These are phyloP conservation scores for Heritiera littoralis DNA, from an alignment of 345 rosid genomes.

Conservation along the genomic window DNA sequence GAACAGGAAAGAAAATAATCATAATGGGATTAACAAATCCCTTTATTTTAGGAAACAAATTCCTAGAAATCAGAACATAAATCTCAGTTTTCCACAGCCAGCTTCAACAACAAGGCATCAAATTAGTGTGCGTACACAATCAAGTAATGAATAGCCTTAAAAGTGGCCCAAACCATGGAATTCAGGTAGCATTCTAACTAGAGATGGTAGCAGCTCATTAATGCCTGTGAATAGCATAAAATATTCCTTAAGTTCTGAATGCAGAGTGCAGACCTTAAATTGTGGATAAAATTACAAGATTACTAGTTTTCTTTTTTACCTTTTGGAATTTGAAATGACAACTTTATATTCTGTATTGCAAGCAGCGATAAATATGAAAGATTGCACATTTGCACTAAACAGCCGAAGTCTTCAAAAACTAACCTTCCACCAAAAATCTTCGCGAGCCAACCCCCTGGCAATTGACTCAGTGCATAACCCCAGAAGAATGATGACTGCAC, in stretches of 20 bases:
- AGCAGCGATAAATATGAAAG: background rate
- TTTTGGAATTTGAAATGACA: background rate
- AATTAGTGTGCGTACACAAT: background rate
- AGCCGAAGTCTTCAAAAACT: constrained; percentile 26
- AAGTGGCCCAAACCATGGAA: background rate
- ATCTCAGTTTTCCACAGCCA: no score
- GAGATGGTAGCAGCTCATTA: background rate
- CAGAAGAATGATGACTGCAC: constrained; percentile 96
- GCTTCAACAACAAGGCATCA: constrained; percentile 6
- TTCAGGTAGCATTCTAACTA: background rate
- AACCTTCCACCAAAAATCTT: constrained; percentile 95
- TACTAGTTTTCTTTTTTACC: background rate
- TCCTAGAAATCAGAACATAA: no score
- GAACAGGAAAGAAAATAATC: no score
- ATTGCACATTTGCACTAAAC: background rate
- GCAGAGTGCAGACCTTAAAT: background rate
- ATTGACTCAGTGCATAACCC: constrained; percentile 96
- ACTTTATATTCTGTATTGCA: background rate
- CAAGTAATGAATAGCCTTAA: background rate
- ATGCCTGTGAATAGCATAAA: background rate
- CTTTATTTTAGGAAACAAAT: no score
- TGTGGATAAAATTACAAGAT: background rate
- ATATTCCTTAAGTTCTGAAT: no score
- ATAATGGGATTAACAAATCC: no score
- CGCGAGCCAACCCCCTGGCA: constrained; percentile 95